Base-by-base conservation (phyloP, 176 grass and related monocot genomes). In the Tillandsia fasciculata region DNA sequence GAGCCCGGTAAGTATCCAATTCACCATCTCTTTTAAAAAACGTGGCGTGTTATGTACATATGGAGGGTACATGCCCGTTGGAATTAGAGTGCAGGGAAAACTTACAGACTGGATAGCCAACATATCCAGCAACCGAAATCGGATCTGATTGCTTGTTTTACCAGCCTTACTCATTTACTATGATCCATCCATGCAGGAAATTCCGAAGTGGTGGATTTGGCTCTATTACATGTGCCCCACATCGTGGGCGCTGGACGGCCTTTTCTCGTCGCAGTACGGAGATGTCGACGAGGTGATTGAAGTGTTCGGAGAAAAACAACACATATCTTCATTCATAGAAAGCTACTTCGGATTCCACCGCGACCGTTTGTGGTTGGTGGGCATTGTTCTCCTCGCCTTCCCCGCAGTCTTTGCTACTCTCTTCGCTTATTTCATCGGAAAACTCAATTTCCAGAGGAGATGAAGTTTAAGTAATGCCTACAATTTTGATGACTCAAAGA, bases 141-240 rank as follows among this genome's bases (percentile, higher is more conserved):
- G 24, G 1, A 24, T 24, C 24, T 0, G 1, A 24, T 24, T 24
- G 24, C 24, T 24, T 24, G 1, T 24, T 24, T 24, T 24, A 24
- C 24, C 24, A 24, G 24, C 24, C 24, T 24, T 24, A 24, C 24
- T 24, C 24, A 48, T 18, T 53, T 11, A 29, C 17, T 15, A 5
- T 53, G 13, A 20, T 42, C 9, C 47, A 78, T 74, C 51, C 71
- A 72, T 84, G 79, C 82, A 96, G 87, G 73, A 83, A 96, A 91
- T 96, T 70, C 91, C 91, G 1, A 80, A 71, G 76, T 96, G 91
- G 91, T 96, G 87, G 91, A 78, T 87, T 76, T 96, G 87, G 91
- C 2, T 90, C 24, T 90, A 96, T 63, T 96, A 96, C 28, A 11
- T 65, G 0, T 80, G 72, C 42, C 91, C 87, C 3, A 13, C 85